These are phyloP conservation scores for Ogataea paradorogensis DNA, from an alignment of 805 yeast genomes.

Conservation along the genomic window DNA sequence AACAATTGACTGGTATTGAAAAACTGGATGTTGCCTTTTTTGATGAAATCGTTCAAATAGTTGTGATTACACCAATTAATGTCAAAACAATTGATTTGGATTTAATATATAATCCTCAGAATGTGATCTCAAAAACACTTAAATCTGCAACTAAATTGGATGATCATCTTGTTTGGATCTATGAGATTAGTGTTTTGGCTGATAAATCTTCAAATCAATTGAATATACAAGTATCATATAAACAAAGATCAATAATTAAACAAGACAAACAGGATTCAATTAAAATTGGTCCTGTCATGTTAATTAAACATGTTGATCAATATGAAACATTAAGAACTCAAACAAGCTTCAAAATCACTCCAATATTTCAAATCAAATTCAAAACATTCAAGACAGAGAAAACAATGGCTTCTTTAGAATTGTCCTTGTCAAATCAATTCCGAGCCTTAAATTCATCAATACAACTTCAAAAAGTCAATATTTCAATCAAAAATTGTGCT, in stretches of 20 bases:
- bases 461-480: constrained; percentile 16
- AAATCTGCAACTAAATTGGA: neutral
- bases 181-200: constrained; percentile 16
- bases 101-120: constrained; percentile 12
- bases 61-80: constrained; percentile 8
- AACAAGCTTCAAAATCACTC: constrained; percentile 19
- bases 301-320: constrained; percentile 7
- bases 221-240: constrained; percentile 18
- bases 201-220: constrained; percentile 20
- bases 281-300: constrained; percentile 13
- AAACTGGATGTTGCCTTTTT: constrained; percentile 13
- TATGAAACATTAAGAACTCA: constrained; percentile 8
- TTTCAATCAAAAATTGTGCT: constrained; percentile 26
- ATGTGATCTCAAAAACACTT: constrained; percentile 1
- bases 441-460: constrained; percentile 11
- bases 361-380: constrained; percentile 30
- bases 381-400: constrained; percentile 28
- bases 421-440: constrained; percentile 19
- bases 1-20: neutral
- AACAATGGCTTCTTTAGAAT: constrained; percentile 26
- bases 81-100: constrained; percentile 9
- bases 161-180: constrained; percentile 17
- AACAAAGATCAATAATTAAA: constrained; percentile 10
- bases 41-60: constrained; percentile 16
- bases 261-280: constrained; percentile 7